These are phyloP conservation scores for Penicillium paradoxum DNA, from an alignment of 495 filamentous ascomycete species.

Conservation along the genomic window DNA sequence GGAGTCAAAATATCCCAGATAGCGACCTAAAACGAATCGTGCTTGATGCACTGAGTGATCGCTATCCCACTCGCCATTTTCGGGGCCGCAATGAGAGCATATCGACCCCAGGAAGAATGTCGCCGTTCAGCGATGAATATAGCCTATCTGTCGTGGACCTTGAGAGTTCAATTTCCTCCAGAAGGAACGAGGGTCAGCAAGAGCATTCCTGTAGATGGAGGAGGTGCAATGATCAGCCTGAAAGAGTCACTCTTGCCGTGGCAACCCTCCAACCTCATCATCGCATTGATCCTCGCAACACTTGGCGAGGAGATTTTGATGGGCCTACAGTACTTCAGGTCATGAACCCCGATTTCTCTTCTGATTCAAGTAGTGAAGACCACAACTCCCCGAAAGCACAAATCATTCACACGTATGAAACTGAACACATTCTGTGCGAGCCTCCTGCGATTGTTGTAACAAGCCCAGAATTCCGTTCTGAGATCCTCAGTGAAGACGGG, in stretches of 20 bases:
- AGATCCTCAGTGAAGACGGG: not conserved
- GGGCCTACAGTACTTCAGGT: not conserved
- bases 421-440: not conserved
- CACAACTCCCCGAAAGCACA: not conserved
- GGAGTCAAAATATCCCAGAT: not conserved
- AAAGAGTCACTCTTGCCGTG: not conserved
- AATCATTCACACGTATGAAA: not conserved
- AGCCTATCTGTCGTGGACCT: not conserved
- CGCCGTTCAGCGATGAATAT: not conserved
- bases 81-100: not conserved
- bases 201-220: not conserved
- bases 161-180: not conserved
- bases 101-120: not conserved
- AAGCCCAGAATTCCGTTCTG: not conserved
- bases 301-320: not conserved
- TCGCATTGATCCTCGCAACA: not conserved
- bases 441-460: not conserved
- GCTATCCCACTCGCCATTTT: not conserved
- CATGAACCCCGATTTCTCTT: not conserved
- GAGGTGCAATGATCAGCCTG: not conserved
- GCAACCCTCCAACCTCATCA: not conserved
- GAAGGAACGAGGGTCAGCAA: not conserved
- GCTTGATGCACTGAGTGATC: not conserved
- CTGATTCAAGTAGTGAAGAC: not conserved
- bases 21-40: not conserved